Evolutionary conservation across 2,329 filamentous ascomycete genomes (phyloP).

Genomic region (Colletotrichum navitas): DNA sequence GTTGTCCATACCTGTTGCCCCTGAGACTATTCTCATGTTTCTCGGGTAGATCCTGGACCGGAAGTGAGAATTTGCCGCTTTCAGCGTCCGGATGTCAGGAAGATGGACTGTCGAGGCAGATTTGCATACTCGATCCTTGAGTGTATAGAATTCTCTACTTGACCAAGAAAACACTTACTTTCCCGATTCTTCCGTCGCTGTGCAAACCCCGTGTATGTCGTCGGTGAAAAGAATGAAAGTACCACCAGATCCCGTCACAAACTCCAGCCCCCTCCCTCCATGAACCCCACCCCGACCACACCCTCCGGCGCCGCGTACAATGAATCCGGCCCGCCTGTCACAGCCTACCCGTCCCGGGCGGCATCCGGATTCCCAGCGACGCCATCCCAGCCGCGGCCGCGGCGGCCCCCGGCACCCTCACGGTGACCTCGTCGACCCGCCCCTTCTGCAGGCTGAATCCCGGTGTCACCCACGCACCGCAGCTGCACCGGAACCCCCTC

Average conservation of each 20-base stretch:
- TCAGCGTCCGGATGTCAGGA: background rate
- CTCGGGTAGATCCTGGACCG: background rate
- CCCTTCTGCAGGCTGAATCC: conserved; percentile 88
- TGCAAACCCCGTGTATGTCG: background rate
- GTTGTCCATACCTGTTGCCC: background rate
- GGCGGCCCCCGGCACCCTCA: conserved; percentile 44
- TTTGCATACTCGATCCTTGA: background rate
- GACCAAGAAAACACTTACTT: background rate
- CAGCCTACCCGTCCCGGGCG: conserved; percentile 56
- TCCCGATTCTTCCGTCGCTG: background rate
- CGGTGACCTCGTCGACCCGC: conserved; percentile 78
- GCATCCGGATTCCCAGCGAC: conserved; percentile 66
- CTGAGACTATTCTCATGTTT: background rate
- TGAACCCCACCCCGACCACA: background rate
- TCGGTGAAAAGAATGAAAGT: background rate
- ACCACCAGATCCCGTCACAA: background rate
- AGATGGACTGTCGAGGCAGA: background rate
- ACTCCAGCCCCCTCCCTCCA: background rate
- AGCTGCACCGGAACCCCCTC: conserved; percentile 95
- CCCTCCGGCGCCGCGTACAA: background rate
- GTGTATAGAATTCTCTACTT: background rate
- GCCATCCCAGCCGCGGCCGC: conserved; percentile 42
- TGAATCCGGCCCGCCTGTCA: background rate
- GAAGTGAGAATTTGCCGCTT: background rate
- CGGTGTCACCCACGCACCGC: conserved; percentile 89